Evolutionary conservation across 495 filamentous ascomycete species (phyloP), one percentile per base, ranked within the genome.

Genomic region (Chaetomium cochliodes): DNA sequence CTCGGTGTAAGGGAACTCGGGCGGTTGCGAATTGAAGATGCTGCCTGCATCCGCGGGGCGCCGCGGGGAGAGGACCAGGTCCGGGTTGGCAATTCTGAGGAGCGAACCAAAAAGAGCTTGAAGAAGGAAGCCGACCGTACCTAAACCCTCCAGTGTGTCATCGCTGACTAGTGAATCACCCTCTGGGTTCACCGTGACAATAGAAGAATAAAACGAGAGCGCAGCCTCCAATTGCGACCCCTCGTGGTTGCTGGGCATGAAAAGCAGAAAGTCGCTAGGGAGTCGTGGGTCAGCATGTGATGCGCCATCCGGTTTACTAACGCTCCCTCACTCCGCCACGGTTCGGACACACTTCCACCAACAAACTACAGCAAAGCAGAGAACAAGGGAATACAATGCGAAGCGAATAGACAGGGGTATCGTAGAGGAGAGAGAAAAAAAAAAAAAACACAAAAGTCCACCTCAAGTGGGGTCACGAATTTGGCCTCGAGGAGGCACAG

Each of bases 81-180:
- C 69, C 28, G 73, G 78, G 69, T 72, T 81, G 67, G 82, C 84
- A 65, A 87, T 77, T 71, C 80, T 80, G 65, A 87, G 76, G 69
- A 91, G 79, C 73, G 84, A 83, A 78, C 86, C 87, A 80, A 91
- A 87, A 59, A 90, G 81, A 75, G 78, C 77, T 71, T 81, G 77
- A 67, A 83, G 84, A 89, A 90, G 86, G 86, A 92, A 91, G 75
- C 82, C 80, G 76, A 85, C 84, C 86, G 83, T 97, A 98, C 96
- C 96, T 93, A 96, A 82, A 78, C 92, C 89, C 82, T 96, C 85
- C 69, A 94, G 83, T 68, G 86, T 86, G 74, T 94, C 91, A 79
- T 94, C 92, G 79, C 88, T 90, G 66, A 98, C 87, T 67, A 90
- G 82, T 67, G 94, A 93, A 82, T 98, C 94, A 72, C 94, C 94